phyloP scores from a whole-genome alignment of 2,329 filamentous ascomycete species.

The Penicillium griseofulvum region DNA sequence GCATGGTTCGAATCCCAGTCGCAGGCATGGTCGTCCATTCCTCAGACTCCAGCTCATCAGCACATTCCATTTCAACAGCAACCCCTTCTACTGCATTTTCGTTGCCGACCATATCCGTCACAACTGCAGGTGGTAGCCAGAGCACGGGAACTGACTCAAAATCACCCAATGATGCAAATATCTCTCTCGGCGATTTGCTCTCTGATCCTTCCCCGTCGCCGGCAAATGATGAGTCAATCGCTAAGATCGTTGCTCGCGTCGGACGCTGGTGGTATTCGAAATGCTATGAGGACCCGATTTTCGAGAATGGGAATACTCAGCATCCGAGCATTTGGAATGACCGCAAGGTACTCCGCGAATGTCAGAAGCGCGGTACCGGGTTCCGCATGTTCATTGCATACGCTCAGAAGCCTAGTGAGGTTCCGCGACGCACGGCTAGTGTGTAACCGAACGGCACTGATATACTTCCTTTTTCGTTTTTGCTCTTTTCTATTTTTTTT shows the following conservation, averaged over 20 bases:
- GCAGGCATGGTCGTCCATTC: conserved; percentile 45
- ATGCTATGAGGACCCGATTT: conserved; percentile 75
- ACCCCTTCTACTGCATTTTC: conserved; percentile 27
- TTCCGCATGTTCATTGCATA: conserved; percentile 90
- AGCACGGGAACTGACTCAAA: conserved; percentile 18
- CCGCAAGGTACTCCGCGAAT: conserved; percentile 72
- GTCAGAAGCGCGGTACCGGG: conserved; percentile 79
- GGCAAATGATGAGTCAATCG: conserved; percentile 77
- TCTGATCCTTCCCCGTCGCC: conserved; percentile 67
- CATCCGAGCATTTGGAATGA: conserved; percentile 76
- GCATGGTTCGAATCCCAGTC: conserved; percentile 50
- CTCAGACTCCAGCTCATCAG: conserved; percentile 41
- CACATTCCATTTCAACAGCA: conserved; percentile 32
- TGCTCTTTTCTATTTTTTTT: conserved; percentile 2
- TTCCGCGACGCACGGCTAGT: conserved; percentile 45
- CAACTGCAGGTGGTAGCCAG: conserved; percentile 16
- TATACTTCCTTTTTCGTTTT: conserved; percentile 8
- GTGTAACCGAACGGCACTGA: conserved; percentile 29
- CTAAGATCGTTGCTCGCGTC: conserved; percentile 86
- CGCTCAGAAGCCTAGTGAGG: conserved; percentile 69
- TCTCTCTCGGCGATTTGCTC: conserved; percentile 67
- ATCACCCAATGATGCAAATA: conserved; percentile 38
- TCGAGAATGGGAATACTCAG: conserved; percentile 43
- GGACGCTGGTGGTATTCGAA: conserved; percentile 95
- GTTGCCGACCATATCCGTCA: conserved; percentile 23